Evolutionary conservation across 768 basidiomycete species (phyloP), one percentile per base, ranked within the genome.

Genomic region (Lactifluus volemus): DNA sequence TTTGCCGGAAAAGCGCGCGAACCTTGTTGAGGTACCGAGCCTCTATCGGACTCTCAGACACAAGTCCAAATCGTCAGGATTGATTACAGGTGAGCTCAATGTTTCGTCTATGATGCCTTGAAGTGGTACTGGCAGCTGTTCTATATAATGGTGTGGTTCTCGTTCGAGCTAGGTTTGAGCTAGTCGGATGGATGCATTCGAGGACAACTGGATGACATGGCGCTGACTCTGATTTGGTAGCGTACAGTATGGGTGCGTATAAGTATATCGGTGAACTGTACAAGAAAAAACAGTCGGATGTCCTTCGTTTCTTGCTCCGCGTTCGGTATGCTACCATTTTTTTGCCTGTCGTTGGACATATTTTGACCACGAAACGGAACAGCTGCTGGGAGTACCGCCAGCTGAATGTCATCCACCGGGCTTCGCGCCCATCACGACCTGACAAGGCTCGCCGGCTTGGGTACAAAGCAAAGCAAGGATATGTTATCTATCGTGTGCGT

Each of bases 381-480:
- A 92, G 90, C 69, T 96, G 93, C 84, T 97, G 95, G 95, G 95
- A 98, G 73, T 97, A 94, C 80, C 90, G 97, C 67, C 97, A 99
- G 75, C 78, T 98, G 71, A 93, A 97, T 70, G 93, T 99, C 68
- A 91, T 98, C 73, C 96, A 98, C 81, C 90, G 97, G 69, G 96
- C 95, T 49, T 94, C 95, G 66, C 91, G 96, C 64, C 96, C 97
- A 50, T 98, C 96, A 50, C 90, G 97, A 72, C 97, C 97, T 58
- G 97, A 99, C 81, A 99, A 98, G 82, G 97, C 97, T 65, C 90
- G 97, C 73, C 88, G 95, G 67, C 81, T 99, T 64, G 97, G 97
- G 52, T 99, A 98, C 86, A 99, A 98, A 81, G 94, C 97, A 74
- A 99, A 99, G 84, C 97, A 99, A 78, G 97, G 97, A 70, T 99